Evolutionary conservation across 345 rosid species (phyloP), one percentile per base, ranked within the genome.

Genomic region (Salix arbutifolia): DNA sequence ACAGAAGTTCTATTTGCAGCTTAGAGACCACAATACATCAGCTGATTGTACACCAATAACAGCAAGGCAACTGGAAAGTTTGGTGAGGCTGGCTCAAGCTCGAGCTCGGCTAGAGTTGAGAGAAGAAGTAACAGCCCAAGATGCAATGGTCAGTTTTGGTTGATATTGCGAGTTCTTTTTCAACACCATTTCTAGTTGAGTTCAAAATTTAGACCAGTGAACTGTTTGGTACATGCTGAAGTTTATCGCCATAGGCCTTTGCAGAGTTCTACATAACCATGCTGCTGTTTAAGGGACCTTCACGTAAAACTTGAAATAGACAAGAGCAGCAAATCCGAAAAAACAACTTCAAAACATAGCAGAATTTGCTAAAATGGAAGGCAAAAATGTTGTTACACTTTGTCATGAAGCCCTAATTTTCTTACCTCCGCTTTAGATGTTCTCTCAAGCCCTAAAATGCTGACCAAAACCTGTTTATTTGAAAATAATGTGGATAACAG

Each of bases 11-110:
- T 96, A 92, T 87, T 90, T 96, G 64, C 85, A 81, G 79, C 92
- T 93, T 79, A 90, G 97, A 84, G 99, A 93, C 81, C 94, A 78
- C 71, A 90, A 89, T 81, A 93, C 96, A 62, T 90, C 99, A 71
- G 96, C 96, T 77, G 99, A 96, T 79, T 74, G 90, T 75, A 96
- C 97, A 62, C 99, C 97, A 66, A 93, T 93, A 87, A 96, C 98
- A 76, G 97, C 99, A 71, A 88, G 99, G 85, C 99, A 96, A 66
- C 83, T 96, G 64, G 99, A 96, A 83, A 96, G 99, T 85, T 85
- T 96, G 83, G 97, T 92, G 75, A 86, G 99, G 85, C 86, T 93
- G 65, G 94, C 94, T 35, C 86, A 91, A 90, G 98, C 99, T 86
- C 88, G 97, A 81, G 99, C 99, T 75, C 90, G 97, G 80, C 84